phyloP scores from a whole-genome alignment of 306 rosid species.

The Begonia masoniana region DNA sequence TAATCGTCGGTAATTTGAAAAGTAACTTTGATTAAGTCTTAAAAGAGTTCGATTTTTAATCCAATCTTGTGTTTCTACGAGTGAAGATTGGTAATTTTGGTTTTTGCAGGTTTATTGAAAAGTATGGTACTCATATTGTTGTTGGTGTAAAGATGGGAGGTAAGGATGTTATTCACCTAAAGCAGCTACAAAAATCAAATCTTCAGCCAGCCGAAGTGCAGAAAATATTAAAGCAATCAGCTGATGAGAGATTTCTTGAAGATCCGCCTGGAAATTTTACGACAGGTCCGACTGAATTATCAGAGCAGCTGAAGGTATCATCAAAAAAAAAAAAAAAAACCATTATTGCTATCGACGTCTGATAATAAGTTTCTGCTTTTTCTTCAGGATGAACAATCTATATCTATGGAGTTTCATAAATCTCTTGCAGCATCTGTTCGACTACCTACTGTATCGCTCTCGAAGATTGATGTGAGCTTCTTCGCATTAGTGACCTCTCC shows the following conservation, averaged over 20 bases:
- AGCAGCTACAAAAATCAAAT: constrained; percentile 53
- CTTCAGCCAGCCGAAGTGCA: constrained; percentile 48
- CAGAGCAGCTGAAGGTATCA: constrained; percentile 40
- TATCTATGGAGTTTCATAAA: constrained; percentile 18
- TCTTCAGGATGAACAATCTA: constrained; percentile 33
- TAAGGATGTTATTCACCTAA: constrained; percentile 64
- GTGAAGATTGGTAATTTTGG: constrained; percentile 8
- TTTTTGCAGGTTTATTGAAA: constrained; percentile 72
- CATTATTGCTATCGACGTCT: not conserved
- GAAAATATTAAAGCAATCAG: constrained; percentile 57
- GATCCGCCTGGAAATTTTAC: constrained; percentile 21
- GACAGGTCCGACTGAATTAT: constrained; percentile 18
- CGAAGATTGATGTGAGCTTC: constrained; percentile 58
- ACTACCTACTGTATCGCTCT: constrained; percentile 27
- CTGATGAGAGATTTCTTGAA: constrained; percentile 56
- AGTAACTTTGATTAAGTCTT: not conserved
- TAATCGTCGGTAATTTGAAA: not conserved
- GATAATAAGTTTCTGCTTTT: constrained; percentile 2
- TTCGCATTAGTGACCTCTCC: not conserved
- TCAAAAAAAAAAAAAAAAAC: not conserved
- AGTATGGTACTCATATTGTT: constrained; percentile 78
- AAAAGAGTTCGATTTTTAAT: not conserved
- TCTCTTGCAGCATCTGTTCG: constrained; percentile 26
- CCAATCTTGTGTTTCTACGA: not conserved
- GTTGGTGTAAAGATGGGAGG: constrained; percentile 98